A percentile compares a stretch with the other conserved stretches of the same genome.
Evolutionary conservation across 768 basidiomycete species (phyloP).

Genomic region (Gymnopilus dilepis): DNA sequence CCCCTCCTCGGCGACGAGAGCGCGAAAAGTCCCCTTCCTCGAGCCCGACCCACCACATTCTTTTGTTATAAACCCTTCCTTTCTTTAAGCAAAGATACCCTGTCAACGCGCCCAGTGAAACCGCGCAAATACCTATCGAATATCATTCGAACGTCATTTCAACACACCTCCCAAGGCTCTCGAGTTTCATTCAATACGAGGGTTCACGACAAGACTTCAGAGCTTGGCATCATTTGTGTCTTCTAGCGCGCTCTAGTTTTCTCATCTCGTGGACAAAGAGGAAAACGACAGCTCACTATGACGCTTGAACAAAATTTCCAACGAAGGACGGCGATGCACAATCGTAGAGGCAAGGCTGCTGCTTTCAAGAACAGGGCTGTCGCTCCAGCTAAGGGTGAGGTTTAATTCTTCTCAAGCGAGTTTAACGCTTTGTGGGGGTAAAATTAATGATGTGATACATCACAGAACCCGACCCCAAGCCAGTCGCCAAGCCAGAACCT

Average conservation of each 20-base stretch:
- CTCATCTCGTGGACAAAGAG: neutral
- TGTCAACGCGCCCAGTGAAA: neutral
- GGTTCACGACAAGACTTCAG: neutral
- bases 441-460: neutral
- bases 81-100: constrained; percentile 11
- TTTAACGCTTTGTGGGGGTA: neutral
- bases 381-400: neutral
- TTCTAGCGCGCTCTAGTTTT: neutral
- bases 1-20: constrained; percentile 1
- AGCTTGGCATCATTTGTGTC: too few relatives aligned
- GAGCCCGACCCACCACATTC: constrained; percentile 10
- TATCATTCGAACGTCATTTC: neutral
- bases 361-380: neutral
- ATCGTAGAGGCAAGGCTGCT: constrained; percentile 8
- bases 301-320: constrained; percentile 13
- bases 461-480: neutral
- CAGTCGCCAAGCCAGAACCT: constrained; percentile 4
- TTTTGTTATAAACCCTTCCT: constrained; percentile 8
- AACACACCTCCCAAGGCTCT: neutral
- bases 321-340: constrained; percentile 7
- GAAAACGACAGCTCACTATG: neutral
- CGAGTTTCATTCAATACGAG: neutral
- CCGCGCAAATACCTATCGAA: neutral
- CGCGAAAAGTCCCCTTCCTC: neutral
- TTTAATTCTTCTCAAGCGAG: neutral